phyloP scores from a whole-genome alignment of 1,139 yeast genomes.

The Yarrowia galli region DNA sequence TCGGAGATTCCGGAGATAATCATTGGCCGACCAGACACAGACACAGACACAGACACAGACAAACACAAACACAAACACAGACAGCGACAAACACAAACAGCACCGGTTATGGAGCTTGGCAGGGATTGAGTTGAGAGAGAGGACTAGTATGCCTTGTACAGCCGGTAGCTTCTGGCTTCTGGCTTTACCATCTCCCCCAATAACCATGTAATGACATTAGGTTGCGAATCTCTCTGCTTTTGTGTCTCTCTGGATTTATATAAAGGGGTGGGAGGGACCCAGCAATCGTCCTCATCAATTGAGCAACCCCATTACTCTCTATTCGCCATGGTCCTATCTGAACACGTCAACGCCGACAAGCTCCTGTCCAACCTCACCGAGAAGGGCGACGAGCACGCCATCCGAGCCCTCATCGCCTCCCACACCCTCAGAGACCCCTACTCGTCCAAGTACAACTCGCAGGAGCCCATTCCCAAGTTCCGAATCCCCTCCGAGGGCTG shows the following conservation, averaged over 20 bases:
- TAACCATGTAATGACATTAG: no score
- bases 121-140: no score
- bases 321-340: slow-evolving; percentile 48
- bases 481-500: slow-evolving; percentile 66
- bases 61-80: no score
- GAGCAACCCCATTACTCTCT: background rate
- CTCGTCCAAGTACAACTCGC: slow-evolving; percentile 43
- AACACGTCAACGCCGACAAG: slow-evolving; percentile 50
- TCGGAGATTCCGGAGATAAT: slow-evolving; percentile 29
- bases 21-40: background rate
- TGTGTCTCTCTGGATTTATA: no score
- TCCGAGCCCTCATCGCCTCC: slow-evolving; percentile 39
- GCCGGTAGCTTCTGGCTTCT: no score
- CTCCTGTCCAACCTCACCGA: slow-evolving; percentile 46
- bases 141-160: no score
- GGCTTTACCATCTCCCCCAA: no score
- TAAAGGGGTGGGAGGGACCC: background rate
- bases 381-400: slow-evolving; percentile 41
- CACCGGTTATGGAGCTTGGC: no score
- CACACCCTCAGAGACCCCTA: slow-evolving; percentile 43
- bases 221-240: no score
- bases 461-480: slow-evolving; percentile 52
- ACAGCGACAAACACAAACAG: no score
- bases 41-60: no score
- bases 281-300: background rate